Percentiles rank a stretch among this genome's conserved stretches.
Conservation (phyloP, 1,139 yeast genomes). For the Nakaseomyces kungkrabaensis region DNA sequence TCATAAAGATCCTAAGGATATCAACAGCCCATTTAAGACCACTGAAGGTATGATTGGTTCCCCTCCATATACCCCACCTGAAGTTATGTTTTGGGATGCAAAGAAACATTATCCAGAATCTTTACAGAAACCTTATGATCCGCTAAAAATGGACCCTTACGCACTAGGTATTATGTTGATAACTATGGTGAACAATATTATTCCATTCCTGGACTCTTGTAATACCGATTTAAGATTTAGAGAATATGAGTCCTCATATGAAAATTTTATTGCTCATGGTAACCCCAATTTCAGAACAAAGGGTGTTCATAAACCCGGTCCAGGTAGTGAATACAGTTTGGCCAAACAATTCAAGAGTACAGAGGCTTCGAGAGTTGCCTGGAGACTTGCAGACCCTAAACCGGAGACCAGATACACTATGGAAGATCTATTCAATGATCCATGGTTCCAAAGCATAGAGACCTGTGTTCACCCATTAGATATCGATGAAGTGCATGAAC, state of each 20-base stretch:
- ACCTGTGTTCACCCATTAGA: slow-evolving; percentile 38
- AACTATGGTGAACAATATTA: slow-evolving; percentile 47
- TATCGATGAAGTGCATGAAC: slow-evolving; percentile 14
- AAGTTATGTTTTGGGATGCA: slow-evolving; percentile 47
- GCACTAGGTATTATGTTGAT: slow-evolving; percentile 59
- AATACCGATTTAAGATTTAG: slow-evolving; percentile 45
- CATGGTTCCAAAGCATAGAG: slow-evolving; percentile 53
- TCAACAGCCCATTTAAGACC: slow-evolving; percentile 37
- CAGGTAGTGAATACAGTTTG: slow-evolving; percentile 58
- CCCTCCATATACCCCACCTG: slow-evolving; percentile 76
- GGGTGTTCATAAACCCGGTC: slow-evolving; percentile 42
- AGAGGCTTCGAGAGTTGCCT: slow-evolving; percentile 59
- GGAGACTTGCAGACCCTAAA: slow-evolving; percentile 65
- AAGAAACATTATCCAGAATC: slow-evolving; percentile 25
- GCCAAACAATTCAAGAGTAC: slow-evolving; percentile 49
- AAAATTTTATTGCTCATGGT: slow-evolving; percentile 36
- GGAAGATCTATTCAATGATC: slow-evolving; percentile 46
- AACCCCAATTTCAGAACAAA: slow-evolving; percentile 46
- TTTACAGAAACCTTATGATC: slow-evolving; percentile 42
- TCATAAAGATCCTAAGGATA: slow-evolving; percentile 47
- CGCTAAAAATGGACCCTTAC: slow-evolving; percentile 65
- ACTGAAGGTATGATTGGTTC: slow-evolving; percentile 53
- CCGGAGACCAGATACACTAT: slow-evolving; percentile 44
- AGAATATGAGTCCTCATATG: slow-evolving; percentile 47
- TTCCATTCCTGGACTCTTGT: slow-evolving; percentile 51